Conservation (phyloP, 495 filamentous ascomycete species). For the Penicillium manginii region DNA sequence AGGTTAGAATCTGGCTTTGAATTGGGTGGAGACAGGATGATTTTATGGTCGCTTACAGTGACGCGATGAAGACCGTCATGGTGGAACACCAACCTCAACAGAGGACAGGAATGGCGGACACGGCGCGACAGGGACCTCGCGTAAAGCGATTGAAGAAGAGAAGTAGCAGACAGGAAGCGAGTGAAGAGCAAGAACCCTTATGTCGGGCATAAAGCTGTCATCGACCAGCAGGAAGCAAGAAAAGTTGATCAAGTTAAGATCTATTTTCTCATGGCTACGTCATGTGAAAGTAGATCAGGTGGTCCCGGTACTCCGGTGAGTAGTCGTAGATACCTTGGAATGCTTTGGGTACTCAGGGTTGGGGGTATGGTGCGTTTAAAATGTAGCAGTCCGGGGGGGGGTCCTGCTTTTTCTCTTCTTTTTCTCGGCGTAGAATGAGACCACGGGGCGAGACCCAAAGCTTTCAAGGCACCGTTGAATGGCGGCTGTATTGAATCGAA, state of each 20-base stretch:
- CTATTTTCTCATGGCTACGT: slow-evolving; percentile 46
- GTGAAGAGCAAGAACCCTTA: slow-evolving; percentile 10
- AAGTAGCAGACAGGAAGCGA: slow-evolving; percentile 18
- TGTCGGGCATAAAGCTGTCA: slow-evolving; percentile 19
- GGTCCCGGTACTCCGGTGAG: slow-evolving; percentile 10
- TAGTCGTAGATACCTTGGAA: background rate
- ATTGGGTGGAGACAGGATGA: background rate
- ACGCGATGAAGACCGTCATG: slow-evolving; percentile 84
- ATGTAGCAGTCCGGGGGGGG: background rate
- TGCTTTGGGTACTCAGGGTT: background rate
- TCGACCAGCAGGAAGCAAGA: slow-evolving; percentile 17
- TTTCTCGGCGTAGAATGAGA: slow-evolving; percentile 5
- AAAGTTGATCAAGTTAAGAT: slow-evolving; percentile 32
- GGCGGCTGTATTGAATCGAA: slow-evolving; percentile 9
- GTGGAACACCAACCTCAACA: slow-evolving; percentile 28
- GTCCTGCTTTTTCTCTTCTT: background rate
- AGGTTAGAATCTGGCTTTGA: slow-evolving; percentile 4
- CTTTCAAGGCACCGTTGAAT: slow-evolving; percentile 1
- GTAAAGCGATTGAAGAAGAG: slow-evolving; percentile 15
- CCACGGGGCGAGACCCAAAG: slow-evolving; percentile 8
- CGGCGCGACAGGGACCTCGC: slow-evolving; percentile 1
- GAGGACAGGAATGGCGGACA: slow-evolving; percentile 13
- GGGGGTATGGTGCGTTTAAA: background rate
- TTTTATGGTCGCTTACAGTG: slow-evolving; percentile 65
- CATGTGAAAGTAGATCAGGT: slow-evolving; percentile 36